Base-by-base conservation (phyloP, 176 grass and related monocot genomes). In the Rhynchospora breviuscula region DNA sequence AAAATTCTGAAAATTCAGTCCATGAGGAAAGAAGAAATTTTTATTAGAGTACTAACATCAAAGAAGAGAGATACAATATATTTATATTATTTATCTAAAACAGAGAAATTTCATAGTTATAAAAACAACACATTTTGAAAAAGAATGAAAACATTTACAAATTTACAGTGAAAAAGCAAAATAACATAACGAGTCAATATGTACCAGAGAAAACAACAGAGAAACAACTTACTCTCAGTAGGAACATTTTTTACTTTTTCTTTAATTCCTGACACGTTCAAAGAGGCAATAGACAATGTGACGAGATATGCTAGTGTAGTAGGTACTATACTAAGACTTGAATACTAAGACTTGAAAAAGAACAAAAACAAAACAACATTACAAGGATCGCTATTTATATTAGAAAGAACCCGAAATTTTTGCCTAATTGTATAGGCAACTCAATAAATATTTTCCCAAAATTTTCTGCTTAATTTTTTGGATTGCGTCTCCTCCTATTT, bases 371-470 rank as follows among this genome's bases (percentile, higher is more conserved):
- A 1, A 67, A 43, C 26, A 26, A 67, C 13, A 67, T 40, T 1
- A 5, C 66, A 48, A 11, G 17, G 4, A 12, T 76, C 44, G 52
- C 52, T 57, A 40, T 58, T 40, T 58, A 33, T 79, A 40, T 13
- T n/a, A 29, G 5, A 79, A 60, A 60, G 31, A 43, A 43, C 2
- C 13, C 12, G 7, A 63, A 67, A 17, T 25, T 31, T 40, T 40
- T 14, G 73, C 43, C 12, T 73, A 73, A 73, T 73, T 73, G 35
- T 40, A 73, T 25, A 77, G 53, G 76, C 76, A 59, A 31, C 76
- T 26, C 7, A 40, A 25, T 57, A 31, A 57, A 59, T 79, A 17
- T 57, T 29, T 79, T 59, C 76, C 52, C 10, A 60, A 79, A 79
- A 79, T 79, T 18, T 33, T 10, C 26, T 59, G 8, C 53, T 33